Evolutionary conservation across 2,329 filamentous ascomycete genomes (phyloP).

Genomic region (Xylariaceae sp.): DNA sequence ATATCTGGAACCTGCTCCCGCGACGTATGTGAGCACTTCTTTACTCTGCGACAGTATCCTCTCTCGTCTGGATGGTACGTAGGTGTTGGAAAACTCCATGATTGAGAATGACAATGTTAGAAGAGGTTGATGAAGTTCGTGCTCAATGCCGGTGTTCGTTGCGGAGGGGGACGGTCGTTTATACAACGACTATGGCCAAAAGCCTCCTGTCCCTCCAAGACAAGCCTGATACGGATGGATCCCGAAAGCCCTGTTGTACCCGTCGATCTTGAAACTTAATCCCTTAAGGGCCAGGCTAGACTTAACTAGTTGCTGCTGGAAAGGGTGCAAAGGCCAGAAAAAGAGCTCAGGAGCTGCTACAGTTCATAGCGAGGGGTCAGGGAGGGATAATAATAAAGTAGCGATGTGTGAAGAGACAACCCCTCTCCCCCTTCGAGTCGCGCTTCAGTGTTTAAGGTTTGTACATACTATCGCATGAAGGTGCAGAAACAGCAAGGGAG

Average conservation of each 20-base stretch:
- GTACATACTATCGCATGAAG: slow-evolving; percentile 24
- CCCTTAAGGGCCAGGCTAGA: slow-evolving; percentile 18
- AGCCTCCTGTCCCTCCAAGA: slow-evolving; percentile 18
- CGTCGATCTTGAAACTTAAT: slow-evolving; percentile 24
- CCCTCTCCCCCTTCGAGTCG: slow-evolving; percentile 15
- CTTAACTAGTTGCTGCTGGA: slow-evolving; percentile 16
- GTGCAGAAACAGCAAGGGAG: slow-evolving; percentile 31
- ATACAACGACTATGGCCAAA: slow-evolving; percentile 19
- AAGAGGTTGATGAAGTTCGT: slow-evolving; percentile 20
- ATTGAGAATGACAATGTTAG: slow-evolving; percentile 10
- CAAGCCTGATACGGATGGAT: slow-evolving; percentile 14
- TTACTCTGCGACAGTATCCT: slow-evolving; percentile 4
- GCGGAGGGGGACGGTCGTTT: slow-evolving; percentile 26
- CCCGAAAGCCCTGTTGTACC: slow-evolving; percentile 9
- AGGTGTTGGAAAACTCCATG: slow-evolving; percentile 24
- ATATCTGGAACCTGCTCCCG: slow-evolving; percentile 3
- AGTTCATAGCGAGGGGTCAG: slow-evolving; percentile 18
- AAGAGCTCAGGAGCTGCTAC: slow-evolving; percentile 23
- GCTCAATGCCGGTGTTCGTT: slow-evolving; percentile 17
- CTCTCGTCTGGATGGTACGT: slow-evolving; percentile 11
- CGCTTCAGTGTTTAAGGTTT: slow-evolving; percentile 26
- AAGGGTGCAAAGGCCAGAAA: slow-evolving; percentile 18
- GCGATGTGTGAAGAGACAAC: slow-evolving; percentile 14
- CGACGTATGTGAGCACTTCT: slow-evolving; percentile 13
- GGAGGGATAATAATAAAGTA: slow-evolving; percentile 30